Base-by-base conservation (phyloP, 2,329 filamentous ascomycete species). In the Cryphonectria parasitica region DNA sequence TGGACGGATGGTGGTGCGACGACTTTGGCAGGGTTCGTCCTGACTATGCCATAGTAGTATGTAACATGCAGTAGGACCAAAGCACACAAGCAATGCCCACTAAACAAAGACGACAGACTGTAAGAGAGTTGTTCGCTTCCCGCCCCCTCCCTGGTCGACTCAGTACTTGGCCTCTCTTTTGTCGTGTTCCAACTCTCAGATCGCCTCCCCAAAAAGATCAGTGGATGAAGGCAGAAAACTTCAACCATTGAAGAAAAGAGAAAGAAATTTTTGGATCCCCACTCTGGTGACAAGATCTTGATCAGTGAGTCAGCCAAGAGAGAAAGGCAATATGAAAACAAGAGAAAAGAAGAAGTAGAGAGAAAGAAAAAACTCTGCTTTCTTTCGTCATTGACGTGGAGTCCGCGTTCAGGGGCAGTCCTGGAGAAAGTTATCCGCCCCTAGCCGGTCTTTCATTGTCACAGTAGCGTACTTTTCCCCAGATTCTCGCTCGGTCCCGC, bases 391-490 rank as follows among this genome's bases (percentile, higher is more conserved):
- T 63, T 17, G 28, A 19, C 54, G 31, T 45, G 36, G 54, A 43
- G 43, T 43, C 45, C 41, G 22, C 36, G 25, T 15, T 22, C 61
- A 62, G 41, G 62, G 62, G 66, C 52, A 62, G 68, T 34, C 66
- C 66, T 61, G 25, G 69, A 45, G 31, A 22, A 43, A 31, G 45
- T 43, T 34, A 39, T 52, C 49, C 61, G 66, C n/a, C 58, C 61
- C 39, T 17, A 25, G 25, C 39, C 39, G n/a, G 25, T 39, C n/a
- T 43, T 62, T 63, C n/a, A 17, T 41, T 58, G 52, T 36, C 15
- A 25, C 64, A 36, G 45, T 67, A 67, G 65, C 54, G 54, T n/a
- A 63, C 34, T 28, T 45, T 71, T 69, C 70, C 70, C 70, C 70
- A 58, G 70, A 69, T 69, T 71, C 45, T 68, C 49, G 67, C 49